phyloP scores from a whole-genome alignment of 768 basidiomycete species.

The Naganishia vaughanmartiniae region DNA sequence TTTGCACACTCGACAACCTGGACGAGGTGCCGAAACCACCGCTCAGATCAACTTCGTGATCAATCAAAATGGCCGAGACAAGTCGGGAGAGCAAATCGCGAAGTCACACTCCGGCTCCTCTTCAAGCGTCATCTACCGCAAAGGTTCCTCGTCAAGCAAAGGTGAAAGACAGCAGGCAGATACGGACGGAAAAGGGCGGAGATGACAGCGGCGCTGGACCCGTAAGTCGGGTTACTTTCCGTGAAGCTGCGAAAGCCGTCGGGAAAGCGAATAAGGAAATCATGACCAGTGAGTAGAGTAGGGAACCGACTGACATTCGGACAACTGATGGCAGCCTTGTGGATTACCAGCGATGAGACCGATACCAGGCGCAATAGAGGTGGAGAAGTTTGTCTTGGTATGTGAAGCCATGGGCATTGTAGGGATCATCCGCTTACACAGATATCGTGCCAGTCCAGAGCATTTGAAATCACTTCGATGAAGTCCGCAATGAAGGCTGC shows the following conservation, averaged over 20 bases:
- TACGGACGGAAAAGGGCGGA: neutral
- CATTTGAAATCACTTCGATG: constrained; percentile 88
- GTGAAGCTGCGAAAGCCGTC: constrained; percentile 13
- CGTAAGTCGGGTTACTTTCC: neutral
- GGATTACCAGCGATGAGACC: constrained; percentile 58
- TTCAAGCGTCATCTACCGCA: neutral
- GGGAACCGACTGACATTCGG: neutral
- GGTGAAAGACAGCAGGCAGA: constrained; percentile 13
- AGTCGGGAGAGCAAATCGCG: constrained; percentile 8
- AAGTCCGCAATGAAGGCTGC: constrained; percentile 78
- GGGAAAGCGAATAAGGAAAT: constrained; percentile 17
- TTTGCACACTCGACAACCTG: too few species aligned
- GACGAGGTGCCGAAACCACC: neutral
- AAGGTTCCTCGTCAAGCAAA: constrained; percentile 19
- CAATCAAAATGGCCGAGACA: neutral
- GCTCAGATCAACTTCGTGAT: neutral
- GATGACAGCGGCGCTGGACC: neutral
- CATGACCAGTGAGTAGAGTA: constrained; percentile 1
- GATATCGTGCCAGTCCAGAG: constrained; percentile 61
- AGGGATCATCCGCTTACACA: neutral
- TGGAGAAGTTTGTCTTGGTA: constrained; percentile 85
- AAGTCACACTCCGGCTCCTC: constrained; percentile 12
- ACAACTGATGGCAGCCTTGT: neutral
- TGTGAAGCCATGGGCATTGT: constrained; percentile 21
- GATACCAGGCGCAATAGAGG: constrained; percentile 72